Base-by-base conservation (phyloP, 169 alveolate genomes). In the Eimeria necatrix region DNA sequence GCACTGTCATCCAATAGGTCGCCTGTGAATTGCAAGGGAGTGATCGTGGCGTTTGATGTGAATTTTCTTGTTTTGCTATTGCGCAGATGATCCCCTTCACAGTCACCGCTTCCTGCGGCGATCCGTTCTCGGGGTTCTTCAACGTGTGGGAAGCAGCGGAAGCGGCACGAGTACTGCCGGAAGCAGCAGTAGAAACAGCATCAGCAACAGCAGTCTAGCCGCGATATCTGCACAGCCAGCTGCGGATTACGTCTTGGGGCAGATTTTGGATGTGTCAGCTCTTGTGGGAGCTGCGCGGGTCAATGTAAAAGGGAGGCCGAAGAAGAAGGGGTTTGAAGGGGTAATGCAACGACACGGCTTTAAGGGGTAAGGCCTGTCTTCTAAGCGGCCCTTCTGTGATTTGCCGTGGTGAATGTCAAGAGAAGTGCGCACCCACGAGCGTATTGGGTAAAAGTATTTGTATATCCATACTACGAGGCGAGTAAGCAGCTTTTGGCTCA, bases 321-420 rank as follows among this genome's bases (percentile, higher is more conserved):
- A 97, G 93, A 99, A 99, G 76, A 98, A 98, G 94, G 99, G 99
- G 14, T 98, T 98, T 93, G 96, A 97, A 86, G 99, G 99, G 41
- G 97, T 96, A 18, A 97, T 98, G 48, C 98, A 98, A 91, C 97
- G 99, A 96, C 98, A 98, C 98, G 99, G 99, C 80, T 98, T 98
- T 93, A 78, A 95, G 53, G 94, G 98, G 97, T 97, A 97, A 92
- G 95, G 32, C 8, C 10, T 2, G n/a, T 26, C n/a, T 32, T 20
- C 7, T 26, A 32, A 32, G 41, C 41, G 41, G 41, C 41, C 41
- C 41, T 32, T 32, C 41, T 32, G 41, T 32, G 41, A 32, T 32
- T 32, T 32, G 41, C 41, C 41, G 41, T 32, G 41, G 41, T 32
- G 41, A 32, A 32, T 32, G 41, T 32, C 41, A 32, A 32, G 2